Base-by-base conservation (phyloP, 345 rosid species). In the Moricandia arvensis region DNA sequence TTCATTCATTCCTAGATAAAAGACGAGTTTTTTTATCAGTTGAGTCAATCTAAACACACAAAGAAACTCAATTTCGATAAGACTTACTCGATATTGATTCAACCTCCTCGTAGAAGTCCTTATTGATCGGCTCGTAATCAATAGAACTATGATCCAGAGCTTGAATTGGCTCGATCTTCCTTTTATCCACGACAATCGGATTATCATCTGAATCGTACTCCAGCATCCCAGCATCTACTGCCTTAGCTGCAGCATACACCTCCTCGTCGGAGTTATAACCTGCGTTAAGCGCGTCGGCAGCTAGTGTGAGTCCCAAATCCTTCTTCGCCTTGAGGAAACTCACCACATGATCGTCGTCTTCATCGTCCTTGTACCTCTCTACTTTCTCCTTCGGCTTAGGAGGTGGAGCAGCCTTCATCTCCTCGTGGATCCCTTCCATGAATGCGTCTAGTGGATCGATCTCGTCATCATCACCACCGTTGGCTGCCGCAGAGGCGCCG, bases 221-320 rank as follows among this genome's bases (percentile, higher is more conserved):
- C 71, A 94, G 31, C 92, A 90, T 45, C 38, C 99, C 99, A 1
- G 92, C 93, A 79, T 94, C 99, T 27, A 94, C 91, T 0, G 99
- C 99, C 80, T 94, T 94, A 0, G 99, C 99, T 0, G 96, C 96
- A 0, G 97, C 99, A 38, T 94, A 94, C 59, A 94, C 99, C 80
- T 94, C 99, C 83, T 94, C 97, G 60, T 94, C 99, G 10, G 99
- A 94, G 78, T 88, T 82, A 79, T 94, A 94, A 10, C 99, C 99
- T 0, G 99, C 99, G 47, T 72, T 87, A 65, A 94, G 82, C 43
- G 85, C 99, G 38, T 94, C 99, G 1, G 96, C 90, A 0, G 99
- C 99, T 64, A 94, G 78, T 6, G 99, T 83, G 70, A 94, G 79
- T 21, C 99, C 99, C 21, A 89, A 63, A 78, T 94, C 97, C 86